phyloP scores from a whole-genome alignment of 495 filamentous ascomycete species.

The Penicillium cosmopolitanum region DNA sequence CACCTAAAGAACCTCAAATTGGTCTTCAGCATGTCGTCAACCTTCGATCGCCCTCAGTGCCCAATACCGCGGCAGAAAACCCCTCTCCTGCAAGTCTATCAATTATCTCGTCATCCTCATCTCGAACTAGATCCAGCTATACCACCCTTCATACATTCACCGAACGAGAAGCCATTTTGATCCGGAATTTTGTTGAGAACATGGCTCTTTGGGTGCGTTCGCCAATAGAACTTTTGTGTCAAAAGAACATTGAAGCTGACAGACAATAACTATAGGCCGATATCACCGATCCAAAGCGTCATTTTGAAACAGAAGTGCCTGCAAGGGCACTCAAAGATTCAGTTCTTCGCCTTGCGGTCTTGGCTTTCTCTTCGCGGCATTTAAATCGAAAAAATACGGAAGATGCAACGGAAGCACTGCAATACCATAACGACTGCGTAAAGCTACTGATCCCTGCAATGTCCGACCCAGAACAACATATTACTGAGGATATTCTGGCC shows the following conservation, averaged over 20 bases:
- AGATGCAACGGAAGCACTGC: constrained; percentile 28
- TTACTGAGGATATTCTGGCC: constrained; percentile 34
- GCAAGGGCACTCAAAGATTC: constrained; percentile 29
- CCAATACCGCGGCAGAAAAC: constrained; percentile 2
- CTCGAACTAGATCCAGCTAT: neutral
- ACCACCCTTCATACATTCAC: constrained; percentile 16
- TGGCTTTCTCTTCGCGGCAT: constrained; percentile 38
- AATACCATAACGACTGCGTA: constrained; percentile 35
- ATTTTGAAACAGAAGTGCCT: constrained; percentile 34
- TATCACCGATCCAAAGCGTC: constrained; percentile 35
- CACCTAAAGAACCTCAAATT: neutral
- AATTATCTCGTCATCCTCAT: constrained; percentile 7
- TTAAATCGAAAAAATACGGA: constrained; percentile 24
- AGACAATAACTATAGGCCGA: constrained; percentile 23
- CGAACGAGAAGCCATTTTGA: constrained; percentile 28
- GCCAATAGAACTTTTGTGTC: neutral
- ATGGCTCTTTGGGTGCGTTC: constrained; percentile 37
- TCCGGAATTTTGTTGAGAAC: constrained; percentile 37
- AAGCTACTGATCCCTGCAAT: constrained; percentile 31
- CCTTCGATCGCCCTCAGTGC: neutral
- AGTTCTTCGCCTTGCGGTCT: constrained; percentile 31
- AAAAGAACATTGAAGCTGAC: neutral
- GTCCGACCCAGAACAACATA: constrained; percentile 24
- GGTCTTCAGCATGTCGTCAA: neutral
- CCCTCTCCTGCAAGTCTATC: constrained; percentile 12